Base-by-base conservation (phyloP, 371 early-diverging fungal species). In the Mortierella sp. region DNA sequence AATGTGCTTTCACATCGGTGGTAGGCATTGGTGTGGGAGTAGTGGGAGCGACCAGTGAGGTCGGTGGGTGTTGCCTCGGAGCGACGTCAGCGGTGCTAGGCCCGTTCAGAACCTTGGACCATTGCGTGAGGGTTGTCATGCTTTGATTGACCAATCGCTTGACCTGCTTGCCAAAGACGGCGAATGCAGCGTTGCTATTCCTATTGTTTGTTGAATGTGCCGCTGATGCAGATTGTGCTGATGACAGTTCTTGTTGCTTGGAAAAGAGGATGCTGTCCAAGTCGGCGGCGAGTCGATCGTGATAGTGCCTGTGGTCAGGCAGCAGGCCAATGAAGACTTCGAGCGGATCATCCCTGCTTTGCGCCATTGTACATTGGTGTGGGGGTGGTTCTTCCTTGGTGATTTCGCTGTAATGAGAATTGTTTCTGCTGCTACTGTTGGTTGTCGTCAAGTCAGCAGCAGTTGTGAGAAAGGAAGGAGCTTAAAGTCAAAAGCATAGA, bases 131-230 rank as follows among this genome's bases (percentile, higher is more conserved):
- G 1, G 81, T 81, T 8, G 58, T 28, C 70, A 84, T 38, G 31
- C 76, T 74, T 63, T 81, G 81, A 72, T 84, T 84, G 72, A 84
- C 74, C 26, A 84, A 74, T 13, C 74, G 79, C 58, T 84, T 84
- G 74, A 84, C 79, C 65, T 84, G 79, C 38, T 81, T 81, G 34
- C 68, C 58, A 28, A 82, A 45, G 16, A 8, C 24, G 11, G 31
- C 70, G 10, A 34, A 24, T 21, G 45, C 6, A 28, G 9, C 24
- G 34, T 65, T 21, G 47, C 44, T 42, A 54, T 21, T 21, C 38
- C 21, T 55, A 50, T 54, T 60, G 45, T 58, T 63, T 24, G 2
- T 3, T 65, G 57, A 63, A 26, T 3, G 28, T 1, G 47, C 21
- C 4, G 24, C 1, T 26, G 54, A 31, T 9, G 28, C 4, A 16